These are phyloP conservation scores for Diaporthe batatas DNA, from an alignment of 2,329 filamentous ascomycete genomes.

Conservation along the genomic window DNA sequence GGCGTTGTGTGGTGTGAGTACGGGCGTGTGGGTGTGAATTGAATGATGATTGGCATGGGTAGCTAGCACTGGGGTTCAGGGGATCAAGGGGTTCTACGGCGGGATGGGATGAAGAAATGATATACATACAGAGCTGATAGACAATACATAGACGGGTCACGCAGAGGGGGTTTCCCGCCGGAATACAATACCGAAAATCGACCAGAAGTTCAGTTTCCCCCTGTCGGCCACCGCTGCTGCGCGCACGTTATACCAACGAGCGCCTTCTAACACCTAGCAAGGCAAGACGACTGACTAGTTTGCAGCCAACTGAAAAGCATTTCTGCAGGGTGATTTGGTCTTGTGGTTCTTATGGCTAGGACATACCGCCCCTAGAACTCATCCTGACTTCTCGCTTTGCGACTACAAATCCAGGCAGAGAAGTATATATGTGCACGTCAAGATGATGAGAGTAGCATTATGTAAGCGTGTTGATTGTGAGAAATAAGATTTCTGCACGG, in stretches of 20 bases:
- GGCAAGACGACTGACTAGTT: background rate
- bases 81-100: background rate
- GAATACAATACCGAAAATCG: conserved; percentile 1
- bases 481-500: no score
- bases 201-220: background rate
- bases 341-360: background rate
- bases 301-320: background rate
- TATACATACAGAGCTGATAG: conserved; percentile 25
- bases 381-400: background rate
- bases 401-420: no score
- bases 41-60: conserved; percentile 18
- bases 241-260: background rate
- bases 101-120: conserved; percentile 12
- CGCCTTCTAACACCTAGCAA: background rate
- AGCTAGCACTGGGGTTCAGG: conserved; percentile 25
- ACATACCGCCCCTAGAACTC: no score
- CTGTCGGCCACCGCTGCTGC: background rate
- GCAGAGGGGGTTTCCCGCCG: background rate
- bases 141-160: conserved; percentile 21
- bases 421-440: no score
- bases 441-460: background rate
- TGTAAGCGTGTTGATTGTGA: no score
- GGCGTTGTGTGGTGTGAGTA: background rate
- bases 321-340: no score
- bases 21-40: conserved; percentile 14